These are phyloP conservation scores for Dentipellis fragilis DNA, from an alignment of 768 basidiomycete species.

Conservation along the genomic window DNA sequence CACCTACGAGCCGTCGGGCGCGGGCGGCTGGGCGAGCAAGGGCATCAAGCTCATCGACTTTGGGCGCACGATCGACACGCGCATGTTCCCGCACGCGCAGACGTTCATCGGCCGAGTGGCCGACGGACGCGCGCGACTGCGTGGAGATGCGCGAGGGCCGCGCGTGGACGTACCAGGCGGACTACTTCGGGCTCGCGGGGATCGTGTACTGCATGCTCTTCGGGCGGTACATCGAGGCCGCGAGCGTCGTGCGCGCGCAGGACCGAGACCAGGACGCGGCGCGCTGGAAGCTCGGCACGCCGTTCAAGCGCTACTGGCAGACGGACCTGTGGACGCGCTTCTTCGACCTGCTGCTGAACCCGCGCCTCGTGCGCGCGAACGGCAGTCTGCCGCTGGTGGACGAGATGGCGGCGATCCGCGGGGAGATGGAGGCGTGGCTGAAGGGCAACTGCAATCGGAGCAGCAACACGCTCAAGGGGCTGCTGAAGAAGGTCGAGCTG, in stretches of 20 bases:
- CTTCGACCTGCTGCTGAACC: conserved; percentile 84
- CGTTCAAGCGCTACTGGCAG: conserved; percentile 96
- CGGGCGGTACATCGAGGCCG: conserved; percentile 87
- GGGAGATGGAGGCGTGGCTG: conserved; percentile 84
- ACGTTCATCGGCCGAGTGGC: conserved; percentile 82
- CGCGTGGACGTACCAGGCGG: conserved; percentile 92
- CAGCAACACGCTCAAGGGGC: conserved; percentile 67
- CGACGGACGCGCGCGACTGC: conserved; percentile 85
- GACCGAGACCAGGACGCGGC: conserved; percentile 21
- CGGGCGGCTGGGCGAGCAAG: conserved; percentile 77
- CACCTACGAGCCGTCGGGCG: conserved; percentile 70
- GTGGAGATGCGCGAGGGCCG: conserved; percentile 74
- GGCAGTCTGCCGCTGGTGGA: conserved; percentile 62
- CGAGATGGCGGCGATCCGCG: conserved; percentile 53
- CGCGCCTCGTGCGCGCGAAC: conserved; percentile 45
- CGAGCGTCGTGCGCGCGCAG: conserved; percentile 33
- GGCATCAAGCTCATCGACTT: conserved; percentile 95
- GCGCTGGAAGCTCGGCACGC: conserved; percentile 57
- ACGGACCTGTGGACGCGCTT: conserved; percentile 72
- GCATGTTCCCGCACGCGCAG: conserved; percentile 71
- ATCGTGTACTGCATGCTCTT: conserved; percentile 95
- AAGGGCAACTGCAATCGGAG: conserved; percentile 79
- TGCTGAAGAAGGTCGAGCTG: conserved; percentile 75
- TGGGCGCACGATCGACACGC: conserved; percentile 86
- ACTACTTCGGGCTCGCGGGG: conserved; percentile 93